Evolutionary conservation across 176 grass and related monocot species (phyloP).

Genomic region (Tillandsia fasciculata): DNA sequence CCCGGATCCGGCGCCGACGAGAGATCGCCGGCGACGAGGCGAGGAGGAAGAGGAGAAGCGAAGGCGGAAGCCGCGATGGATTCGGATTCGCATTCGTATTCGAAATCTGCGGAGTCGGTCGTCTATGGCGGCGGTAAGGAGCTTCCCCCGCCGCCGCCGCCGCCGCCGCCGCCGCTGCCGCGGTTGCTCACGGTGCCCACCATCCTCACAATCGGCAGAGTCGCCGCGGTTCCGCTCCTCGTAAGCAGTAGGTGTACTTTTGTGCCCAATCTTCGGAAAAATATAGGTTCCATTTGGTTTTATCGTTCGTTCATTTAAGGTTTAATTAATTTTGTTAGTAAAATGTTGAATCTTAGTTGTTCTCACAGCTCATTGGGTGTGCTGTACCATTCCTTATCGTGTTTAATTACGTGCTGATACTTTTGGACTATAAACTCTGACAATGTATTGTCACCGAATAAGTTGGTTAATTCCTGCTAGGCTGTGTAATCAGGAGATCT

Average conservation of each 20-base stretch:
- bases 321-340: no score
- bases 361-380: no score
- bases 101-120: slow-evolving; percentile 18
- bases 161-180: slow-evolving; percentile 1
- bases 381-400: no score
- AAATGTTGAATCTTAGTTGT: no score
- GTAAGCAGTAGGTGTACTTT: slow-evolving; percentile 55
- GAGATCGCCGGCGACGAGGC: not conserved
- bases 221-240: slow-evolving; percentile 80
- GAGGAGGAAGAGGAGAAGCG: not conserved
- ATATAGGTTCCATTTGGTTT: not conserved
- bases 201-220: slow-evolving; percentile 78
- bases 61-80: slow-evolving; percentile 24
- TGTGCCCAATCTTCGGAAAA: not conserved
- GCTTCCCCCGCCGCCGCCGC: slow-evolving; percentile 6
- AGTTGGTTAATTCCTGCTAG: no score
- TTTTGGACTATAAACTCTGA: no score
- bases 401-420: no score
- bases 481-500: no score
- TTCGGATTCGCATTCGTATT: slow-evolving; percentile 23
- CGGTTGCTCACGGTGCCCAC: slow-evolving; percentile 84
- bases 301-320: not conserved
- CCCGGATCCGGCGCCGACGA: slow-evolving; percentile 1
- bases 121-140: slow-evolving; percentile 23
- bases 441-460: no score